Conservation (phyloP, 371 early-diverging fungal genomes). For the Blakeslea trispora region DNA sequence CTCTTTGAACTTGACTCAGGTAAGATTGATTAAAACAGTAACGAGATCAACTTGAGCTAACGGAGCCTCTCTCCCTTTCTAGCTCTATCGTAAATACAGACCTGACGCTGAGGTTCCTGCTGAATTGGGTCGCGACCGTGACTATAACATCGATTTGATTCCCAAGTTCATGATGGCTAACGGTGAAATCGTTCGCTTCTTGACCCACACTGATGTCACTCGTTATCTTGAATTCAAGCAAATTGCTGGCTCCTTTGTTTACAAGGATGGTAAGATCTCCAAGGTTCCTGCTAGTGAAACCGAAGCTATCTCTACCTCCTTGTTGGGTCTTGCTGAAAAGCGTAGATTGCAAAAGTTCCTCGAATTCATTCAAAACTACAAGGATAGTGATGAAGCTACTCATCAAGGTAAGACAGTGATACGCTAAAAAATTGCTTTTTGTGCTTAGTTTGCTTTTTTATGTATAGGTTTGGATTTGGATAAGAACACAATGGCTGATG, state of each 20-base stretch:
- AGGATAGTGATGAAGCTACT: conserved; percentile 76
- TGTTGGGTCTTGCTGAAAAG: conserved; percentile 97
- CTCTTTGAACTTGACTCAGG: conserved; percentile 91
- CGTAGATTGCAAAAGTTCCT: conserved; percentile 95
- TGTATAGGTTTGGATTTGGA: conserved; percentile 70
- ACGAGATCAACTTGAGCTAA: not conserved
- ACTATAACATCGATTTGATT: conserved; percentile 98
- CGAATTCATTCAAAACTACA: conserved; percentile 91
- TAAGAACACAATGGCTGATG: conserved; percentile 79
- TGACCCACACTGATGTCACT: conserved; percentile 96
- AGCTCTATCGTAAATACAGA: conserved; percentile 91
- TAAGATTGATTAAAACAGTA: conserved; percentile 26
- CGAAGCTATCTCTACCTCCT: conserved; percentile 86
- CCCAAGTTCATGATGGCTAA: conserved; percentile 99
- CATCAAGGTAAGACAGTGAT: conserved; percentile 59
- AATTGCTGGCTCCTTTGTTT: conserved; percentile 96
- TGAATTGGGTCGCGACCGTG: conserved; percentile 84
- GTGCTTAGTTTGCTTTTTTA: not conserved
- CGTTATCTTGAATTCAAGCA: conserved; percentile 98
- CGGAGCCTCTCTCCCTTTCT: not conserved
- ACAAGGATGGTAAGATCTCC: conserved; percentile 83
- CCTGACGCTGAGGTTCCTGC: conserved; percentile 64
- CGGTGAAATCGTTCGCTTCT: conserved; percentile 86
- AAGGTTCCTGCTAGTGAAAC: conserved; percentile 95
- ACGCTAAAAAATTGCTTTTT: not conserved